Percentiles rank a stretch among this genome's conserved stretches.
Evolutionary conservation across 192 early-diverging fungal genomes (phyloP).

Genomic region (Umbelopsis sp.): DNA sequence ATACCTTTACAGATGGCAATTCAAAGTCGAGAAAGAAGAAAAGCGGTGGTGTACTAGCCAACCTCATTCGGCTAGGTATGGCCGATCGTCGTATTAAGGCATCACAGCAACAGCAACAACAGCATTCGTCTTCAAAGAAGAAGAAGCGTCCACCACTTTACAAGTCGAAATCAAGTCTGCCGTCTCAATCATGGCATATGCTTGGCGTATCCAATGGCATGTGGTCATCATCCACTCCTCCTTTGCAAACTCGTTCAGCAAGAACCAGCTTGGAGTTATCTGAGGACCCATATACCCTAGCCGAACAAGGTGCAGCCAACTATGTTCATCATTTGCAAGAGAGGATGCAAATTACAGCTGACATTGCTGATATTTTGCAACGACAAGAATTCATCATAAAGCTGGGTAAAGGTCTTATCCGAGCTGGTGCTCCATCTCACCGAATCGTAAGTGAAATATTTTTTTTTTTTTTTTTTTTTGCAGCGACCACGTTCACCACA

Average conservation of each 20-base stretch:
- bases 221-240: constrained; percentile 4
- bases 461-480: background rate
- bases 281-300: constrained; percentile 24
- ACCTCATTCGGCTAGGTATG: constrained; percentile 45
- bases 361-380: constrained; percentile 45
- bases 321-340: constrained; percentile 19
- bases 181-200: background rate
- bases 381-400: constrained; percentile 52
- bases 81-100: constrained; percentile 23
- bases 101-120: background rate
- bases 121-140: background rate
- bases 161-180: background rate
- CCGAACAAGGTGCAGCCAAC: constrained; percentile 17
- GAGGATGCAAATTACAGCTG: constrained; percentile 33
- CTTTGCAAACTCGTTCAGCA: constrained; percentile 14
- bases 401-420: constrained; percentile 48
- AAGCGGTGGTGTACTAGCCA: constrained; percentile 45
- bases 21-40: constrained; percentile 25
- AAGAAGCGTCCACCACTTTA: background rate
- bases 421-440: constrained; percentile 54
- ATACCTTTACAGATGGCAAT: constrained; percentile 19
- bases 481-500: no score
- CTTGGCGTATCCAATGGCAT: constrained; percentile 9
- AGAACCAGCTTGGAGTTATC: constrained; percentile 20
- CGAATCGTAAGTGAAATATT: constrained; percentile 44